phyloP scores from a whole-genome alignment of 176 grass and related monocot genomes.

The Oryza rufipogon region DNA sequence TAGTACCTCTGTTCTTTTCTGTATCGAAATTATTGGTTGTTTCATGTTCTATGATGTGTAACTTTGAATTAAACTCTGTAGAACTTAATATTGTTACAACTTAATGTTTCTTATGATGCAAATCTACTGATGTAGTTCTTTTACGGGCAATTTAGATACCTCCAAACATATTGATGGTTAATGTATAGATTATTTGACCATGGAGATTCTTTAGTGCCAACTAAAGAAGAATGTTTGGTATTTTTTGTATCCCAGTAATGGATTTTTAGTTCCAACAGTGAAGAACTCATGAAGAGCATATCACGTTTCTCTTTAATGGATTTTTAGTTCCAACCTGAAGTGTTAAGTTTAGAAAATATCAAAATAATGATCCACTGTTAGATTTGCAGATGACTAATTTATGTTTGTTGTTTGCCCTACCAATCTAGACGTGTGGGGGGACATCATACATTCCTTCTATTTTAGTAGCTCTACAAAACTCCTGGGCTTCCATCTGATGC shows the following conservation, averaged over 20 bases:
- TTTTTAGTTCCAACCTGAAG: not conserved
- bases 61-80: not conserved
- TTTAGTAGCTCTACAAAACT: not conserved
- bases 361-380: conserved; percentile 6
- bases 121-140: not conserved
- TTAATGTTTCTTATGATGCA: not conserved
- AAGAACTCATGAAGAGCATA: not conserved
- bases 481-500: not conserved
- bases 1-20: not conserved
- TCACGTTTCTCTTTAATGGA: not conserved
- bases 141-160: not conserved
- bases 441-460: conserved; percentile 10
- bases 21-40: not conserved
- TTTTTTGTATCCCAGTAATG: conserved; percentile 13
- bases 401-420: not conserved
- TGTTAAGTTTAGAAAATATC: not conserved
- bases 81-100: conserved; percentile 11
- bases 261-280: not conserved
- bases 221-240: not conserved
- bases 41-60: not conserved
- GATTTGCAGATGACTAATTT: not conserved
- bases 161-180: conserved; percentile 9
- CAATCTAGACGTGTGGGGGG: not conserved
- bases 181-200: not conserved
- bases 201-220: not conserved